phyloP scores from a whole-genome alignment of 352 stramenopile species.

The Thraustochytrium striatum region DNA sequence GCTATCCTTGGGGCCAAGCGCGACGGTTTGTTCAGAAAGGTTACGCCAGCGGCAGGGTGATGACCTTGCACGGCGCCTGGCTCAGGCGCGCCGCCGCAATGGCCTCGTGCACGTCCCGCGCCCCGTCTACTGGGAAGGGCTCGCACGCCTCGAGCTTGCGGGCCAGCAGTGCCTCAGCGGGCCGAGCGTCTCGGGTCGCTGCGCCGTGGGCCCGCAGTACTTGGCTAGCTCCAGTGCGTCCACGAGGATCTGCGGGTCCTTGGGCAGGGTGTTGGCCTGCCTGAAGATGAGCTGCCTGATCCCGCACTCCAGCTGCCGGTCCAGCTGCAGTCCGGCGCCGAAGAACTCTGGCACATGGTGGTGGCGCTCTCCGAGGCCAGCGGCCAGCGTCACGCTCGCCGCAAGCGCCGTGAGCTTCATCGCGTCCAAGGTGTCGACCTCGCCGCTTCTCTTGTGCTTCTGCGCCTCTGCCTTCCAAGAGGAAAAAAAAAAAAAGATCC shows the following conservation, averaged over 20 bases:
- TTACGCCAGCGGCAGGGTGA: not conserved
- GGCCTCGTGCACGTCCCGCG: not conserved
- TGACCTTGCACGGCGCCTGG: not conserved
- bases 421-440: not conserved
- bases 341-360: not conserved
- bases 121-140: not conserved
- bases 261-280: not conserved
- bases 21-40: constrained; percentile 21
- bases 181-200: not conserved
- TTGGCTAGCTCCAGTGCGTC: not conserved
- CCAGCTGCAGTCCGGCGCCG: not conserved
- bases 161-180: not conserved
- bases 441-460: not conserved
- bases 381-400: not conserved
- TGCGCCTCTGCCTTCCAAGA: not conserved
- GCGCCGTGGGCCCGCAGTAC: not conserved
- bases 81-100: not conserved
- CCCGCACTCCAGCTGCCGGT: constrained; percentile 11
- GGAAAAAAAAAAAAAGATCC: not conserved
- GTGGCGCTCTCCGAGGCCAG: not conserved
- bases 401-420: not conserved
- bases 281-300: not conserved
- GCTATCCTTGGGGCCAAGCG: not conserved
- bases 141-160: not conserved
- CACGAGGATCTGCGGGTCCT: not conserved